Evolutionary conservation across 2,329 filamentous ascomycete species (phyloP).

Genomic region (Aspergillus glaucus): DNA sequence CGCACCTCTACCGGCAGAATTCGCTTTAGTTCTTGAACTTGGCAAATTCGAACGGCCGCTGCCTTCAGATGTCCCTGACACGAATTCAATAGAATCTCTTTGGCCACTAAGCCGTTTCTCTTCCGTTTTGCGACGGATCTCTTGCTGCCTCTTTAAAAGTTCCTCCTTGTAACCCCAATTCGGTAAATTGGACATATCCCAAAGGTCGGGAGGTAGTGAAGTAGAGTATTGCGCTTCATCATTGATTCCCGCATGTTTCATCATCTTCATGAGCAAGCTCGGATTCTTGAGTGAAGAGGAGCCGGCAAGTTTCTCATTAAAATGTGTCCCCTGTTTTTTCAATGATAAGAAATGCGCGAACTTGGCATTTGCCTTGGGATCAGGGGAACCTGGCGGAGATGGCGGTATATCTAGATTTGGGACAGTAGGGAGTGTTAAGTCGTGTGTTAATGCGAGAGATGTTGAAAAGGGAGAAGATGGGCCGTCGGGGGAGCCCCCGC

Average conservation of each 20-base stretch:
- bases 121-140: slow-evolving; percentile 27
- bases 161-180: slow-evolving; percentile 43
- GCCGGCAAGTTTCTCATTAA: slow-evolving; percentile 55
- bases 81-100: slow-evolving; percentile 37
- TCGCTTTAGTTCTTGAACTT: slow-evolving; percentile 1
- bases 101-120: slow-evolving; percentile 28
- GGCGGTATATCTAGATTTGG: slow-evolving; percentile 41
- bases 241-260: slow-evolving; percentile 52
- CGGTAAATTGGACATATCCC: slow-evolving; percentile 35
- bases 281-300: slow-evolving; percentile 56
- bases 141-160: slow-evolving; percentile 38
- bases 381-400: slow-evolving; percentile 42
- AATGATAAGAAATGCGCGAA: slow-evolving; percentile 56
- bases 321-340: slow-evolving; percentile 58
- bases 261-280: slow-evolving; percentile 50
- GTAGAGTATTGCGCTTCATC: slow-evolving; percentile 50
- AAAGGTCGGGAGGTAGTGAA: slow-evolving; percentile 38
- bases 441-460: slow-evolving; percentile 46
- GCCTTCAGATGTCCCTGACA: slow-evolving; percentile 17
- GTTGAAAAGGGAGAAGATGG: slow-evolving; percentile 45
- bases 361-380: slow-evolving; percentile 46
- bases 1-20: neutral
- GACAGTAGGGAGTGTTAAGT: slow-evolving; percentile 48
- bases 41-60: neutral
- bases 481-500: slow-evolving; percentile 7